phyloP scores from a whole-genome alignment of 169 alveolate genomes.

The Plasmodium berghei region DNA sequence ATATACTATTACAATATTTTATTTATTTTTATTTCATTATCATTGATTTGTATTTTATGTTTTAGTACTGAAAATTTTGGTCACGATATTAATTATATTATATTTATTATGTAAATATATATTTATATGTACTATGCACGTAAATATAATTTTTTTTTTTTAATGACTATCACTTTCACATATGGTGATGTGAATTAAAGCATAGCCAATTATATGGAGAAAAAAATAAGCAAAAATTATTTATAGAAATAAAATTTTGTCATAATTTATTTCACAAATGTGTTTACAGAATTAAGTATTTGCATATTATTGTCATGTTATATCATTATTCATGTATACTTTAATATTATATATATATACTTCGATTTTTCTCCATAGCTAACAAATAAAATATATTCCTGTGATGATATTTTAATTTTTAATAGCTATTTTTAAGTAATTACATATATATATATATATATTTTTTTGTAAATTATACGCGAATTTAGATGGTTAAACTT shows the following conservation, averaged over 20 bases:
- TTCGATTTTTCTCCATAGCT: too few relatives aligned
- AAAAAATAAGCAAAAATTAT: slow-evolving; percentile 5
- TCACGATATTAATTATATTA: too few relatives aligned
- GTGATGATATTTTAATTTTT: neutral
- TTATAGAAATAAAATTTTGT: slow-evolving; percentile 7
- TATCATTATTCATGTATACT: neutral
- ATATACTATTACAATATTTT: neutral
- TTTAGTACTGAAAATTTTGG: too few relatives aligned
- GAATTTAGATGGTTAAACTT: slow-evolving; percentile 40
- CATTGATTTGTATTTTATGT: neutral
- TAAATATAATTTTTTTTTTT: too few relatives aligned
- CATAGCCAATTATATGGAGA: neutral
- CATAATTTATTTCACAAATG: too few relatives aligned
- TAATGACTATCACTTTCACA: too few relatives aligned
- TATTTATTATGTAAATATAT: too few relatives aligned
- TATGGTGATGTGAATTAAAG: too few relatives aligned
- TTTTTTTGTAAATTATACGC: neutral
- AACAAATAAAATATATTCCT: too few relatives aligned
- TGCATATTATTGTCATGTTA: neutral
- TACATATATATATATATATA: slow-evolving; percentile 1
- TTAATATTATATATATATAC: neutral
- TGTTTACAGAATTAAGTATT: too few relatives aligned
- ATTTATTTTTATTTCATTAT: neutral
- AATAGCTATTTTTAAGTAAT: neutral
- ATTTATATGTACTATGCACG: too few relatives aligned